Base-by-base conservation (phyloP, 495 filamentous ascomycete genomes). In the Penicillium maclennaniae region DNA sequence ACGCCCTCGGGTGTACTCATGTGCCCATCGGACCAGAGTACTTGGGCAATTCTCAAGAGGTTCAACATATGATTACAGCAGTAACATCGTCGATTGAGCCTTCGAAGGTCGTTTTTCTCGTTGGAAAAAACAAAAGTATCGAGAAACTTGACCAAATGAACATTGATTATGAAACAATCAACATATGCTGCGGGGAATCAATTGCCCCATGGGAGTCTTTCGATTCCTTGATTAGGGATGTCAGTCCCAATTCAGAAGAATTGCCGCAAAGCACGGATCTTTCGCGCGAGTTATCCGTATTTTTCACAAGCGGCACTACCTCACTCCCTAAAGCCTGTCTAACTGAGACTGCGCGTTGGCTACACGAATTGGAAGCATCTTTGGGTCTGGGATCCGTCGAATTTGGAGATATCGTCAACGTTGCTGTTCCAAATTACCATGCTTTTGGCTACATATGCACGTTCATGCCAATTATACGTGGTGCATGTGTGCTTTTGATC, bases 391-490 rank as follows among this genome's bases (percentile, higher is more conserved):
- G 36, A 38, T 38, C 36, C 36, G 36, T 38, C 15, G 36, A 5
- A 38, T 14, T 14, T 38, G 36, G 36, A 38, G 36, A 38, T 14
- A 5, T 5, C 6, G 36, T 38, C 36, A 38, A 14, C 36, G 36
- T 38, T 14, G 36, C 36, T 38, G 36, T 38, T 38, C 36, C 36
- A 14, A 54, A 51, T 21, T 70, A 55, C 50, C 72, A 77, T 54
- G 63, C 68, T 28, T 68, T 64, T 43, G 72, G 68, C 16, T 62
- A 65, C 36, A 61, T 63, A 38, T 63, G 65, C 45, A 54, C 58
- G 5, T 53, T 75, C 6, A 43, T 51, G 9, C 49, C 63, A 15
- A 70, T 68, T 56, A 40, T 60, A 7, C 51, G 55, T 19, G 72
- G 60, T n/a, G 59, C 54, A 17, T 55, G 59, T 20, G 57, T 77